Evolutionary conservation across 164 flowering plant species (phyloP).

Genomic region (Annona squamosa): DNA sequence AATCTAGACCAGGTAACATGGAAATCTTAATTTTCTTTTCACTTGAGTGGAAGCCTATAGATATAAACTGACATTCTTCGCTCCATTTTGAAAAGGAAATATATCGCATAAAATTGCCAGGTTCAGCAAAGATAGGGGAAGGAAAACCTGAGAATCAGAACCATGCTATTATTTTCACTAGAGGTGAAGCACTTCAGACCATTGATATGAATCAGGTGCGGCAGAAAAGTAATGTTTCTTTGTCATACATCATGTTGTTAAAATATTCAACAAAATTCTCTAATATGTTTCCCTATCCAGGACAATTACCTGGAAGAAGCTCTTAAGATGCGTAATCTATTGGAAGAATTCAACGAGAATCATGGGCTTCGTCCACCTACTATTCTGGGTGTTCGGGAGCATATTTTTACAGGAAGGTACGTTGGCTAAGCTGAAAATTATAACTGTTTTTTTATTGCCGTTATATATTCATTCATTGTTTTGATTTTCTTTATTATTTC

Average conservation of each 20-base stretch:
- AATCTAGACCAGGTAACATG: constrained; percentile 85
- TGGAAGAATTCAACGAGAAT: constrained; percentile 89
- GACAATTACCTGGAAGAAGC: constrained; percentile 99
- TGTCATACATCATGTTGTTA: background rate
- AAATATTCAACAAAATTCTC: background rate
- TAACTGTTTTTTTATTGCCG: constrained; percentile 3
- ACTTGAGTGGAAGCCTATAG: background rate
- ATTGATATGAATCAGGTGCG: constrained; percentile 98
- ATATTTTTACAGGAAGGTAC: constrained; percentile 97
- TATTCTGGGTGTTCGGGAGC: constrained; percentile 92
- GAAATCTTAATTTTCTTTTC: background rate
- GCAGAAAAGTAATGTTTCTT: background rate
- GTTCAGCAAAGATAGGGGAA: constrained; percentile 90
- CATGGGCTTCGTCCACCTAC: constrained; percentile 91
- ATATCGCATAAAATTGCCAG: constrained; percentile 92
- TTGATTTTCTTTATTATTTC: background rate
- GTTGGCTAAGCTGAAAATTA: background rate
- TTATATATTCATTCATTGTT: background rate
- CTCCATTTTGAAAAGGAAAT: constrained; percentile 55
- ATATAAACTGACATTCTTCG: background rate
- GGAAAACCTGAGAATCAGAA: constrained; percentile 99
- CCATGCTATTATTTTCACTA: constrained; percentile 87
- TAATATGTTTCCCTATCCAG: constrained; percentile 26
- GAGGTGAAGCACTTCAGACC: constrained; percentile 97
- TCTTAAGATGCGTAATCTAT: constrained; percentile 94